Evolutionary conservation across 345 rosid species (phyloP), one percentile per base, ranked within the genome.

Genomic region (Salix arbutifolia): DNA sequence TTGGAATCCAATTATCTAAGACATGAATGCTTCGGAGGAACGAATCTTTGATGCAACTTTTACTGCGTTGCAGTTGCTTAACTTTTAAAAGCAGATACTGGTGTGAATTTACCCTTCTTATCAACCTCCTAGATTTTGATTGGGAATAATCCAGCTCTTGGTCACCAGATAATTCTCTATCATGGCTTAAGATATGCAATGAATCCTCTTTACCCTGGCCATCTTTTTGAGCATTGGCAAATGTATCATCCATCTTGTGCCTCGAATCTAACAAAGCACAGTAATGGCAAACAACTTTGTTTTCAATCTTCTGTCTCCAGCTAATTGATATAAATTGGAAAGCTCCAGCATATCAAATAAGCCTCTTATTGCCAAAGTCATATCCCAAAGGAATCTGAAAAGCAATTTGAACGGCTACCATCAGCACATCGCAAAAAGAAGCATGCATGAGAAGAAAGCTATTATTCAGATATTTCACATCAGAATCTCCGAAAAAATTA

Each of bases 1-100:
- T 90, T 35, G 93, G 93, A 72, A 93, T 89, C 87, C 85, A 89
- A 84, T 75, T 80, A 56, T 88, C 92, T 16, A 85, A 76, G 74
- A 82, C 81, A 73, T 71, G 78, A 46, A 80, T 79, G 65, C 84
- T 85, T 46, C 38, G 90, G 77, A 87, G 71, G 65, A 90, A 80
- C 0, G 89, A 85, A 23, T 82, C 87, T 78, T 85, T 86, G 33
- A 83, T 77, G 75, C 85, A 78, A 70, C 86, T 86, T 76, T 83
- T 86, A 77, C 86, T 85, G 56, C 76, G 76, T 71, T 83, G 89
- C 60, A 88, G 76, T 87, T 88, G 85, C 85, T 85, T 87, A 56
- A 85, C 84, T 56, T 88, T 88, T 38, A 88, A 76, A 69, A 84
- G 77, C 56, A 87, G n/a, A 53, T 79, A 42, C 58, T 74, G 79